A percentile compares a stretch with the other conserved stretches of the same genome.
These are phyloP conservation scores for Mycena kentingensis DNA, from an alignment of 768 basidiomycete species.

Conservation along the genomic window DNA sequence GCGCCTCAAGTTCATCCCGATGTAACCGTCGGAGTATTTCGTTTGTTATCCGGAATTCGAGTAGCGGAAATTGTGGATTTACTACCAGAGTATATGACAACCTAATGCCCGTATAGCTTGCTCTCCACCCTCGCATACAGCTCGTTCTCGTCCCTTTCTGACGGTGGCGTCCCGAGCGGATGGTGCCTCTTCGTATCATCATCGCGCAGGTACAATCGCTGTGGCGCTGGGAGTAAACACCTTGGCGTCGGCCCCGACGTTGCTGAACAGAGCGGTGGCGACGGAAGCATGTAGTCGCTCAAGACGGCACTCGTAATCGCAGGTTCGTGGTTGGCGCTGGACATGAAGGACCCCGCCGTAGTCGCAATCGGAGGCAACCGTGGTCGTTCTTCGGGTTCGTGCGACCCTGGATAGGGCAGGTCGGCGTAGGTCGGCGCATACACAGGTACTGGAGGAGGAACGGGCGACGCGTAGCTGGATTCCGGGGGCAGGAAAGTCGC, in stretches of 20 bases:
- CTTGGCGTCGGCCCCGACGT: slow-evolving; percentile 10
- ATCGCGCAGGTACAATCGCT: slow-evolving; percentile 14
- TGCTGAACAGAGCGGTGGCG: slow-evolving; percentile 10
- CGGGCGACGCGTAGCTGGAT: background rate
- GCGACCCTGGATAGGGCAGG: too few relatives aligned
- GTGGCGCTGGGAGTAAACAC: slow-evolving; percentile 21
- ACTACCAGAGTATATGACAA: background rate
- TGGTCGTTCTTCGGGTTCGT: background rate
- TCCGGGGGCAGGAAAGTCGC: slow-evolving; percentile 25
- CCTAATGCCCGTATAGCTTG: slow-evolving; percentile 7
- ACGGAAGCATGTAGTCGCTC: slow-evolving; percentile 13
- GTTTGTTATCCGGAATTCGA: too few relatives aligned
- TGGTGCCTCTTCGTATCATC: background rate
- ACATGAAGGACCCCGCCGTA: slow-evolving; percentile 13
- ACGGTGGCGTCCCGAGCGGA: slow-evolving; percentile 8
- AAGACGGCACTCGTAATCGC: slow-evolving; percentile 12
- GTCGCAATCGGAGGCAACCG: slow-evolving; percentile 14
- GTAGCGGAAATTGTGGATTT: background rate
- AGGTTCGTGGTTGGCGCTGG: background rate
- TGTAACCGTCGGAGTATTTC: too few relatives aligned
- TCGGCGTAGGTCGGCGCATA: slow-evolving; percentile 7
- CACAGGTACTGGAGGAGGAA: slow-evolving; percentile 7
- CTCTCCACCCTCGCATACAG: slow-evolving; percentile 14
- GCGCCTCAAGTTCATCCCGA: too few relatives aligned
- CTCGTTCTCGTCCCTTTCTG: background rate